Percentiles rank a stretch among this genome's conserved stretches.
phyloP scores from a whole-genome alignment of 371 early-diverging fungal species.

The Homolaphlyctis polyrhiza region DNA sequence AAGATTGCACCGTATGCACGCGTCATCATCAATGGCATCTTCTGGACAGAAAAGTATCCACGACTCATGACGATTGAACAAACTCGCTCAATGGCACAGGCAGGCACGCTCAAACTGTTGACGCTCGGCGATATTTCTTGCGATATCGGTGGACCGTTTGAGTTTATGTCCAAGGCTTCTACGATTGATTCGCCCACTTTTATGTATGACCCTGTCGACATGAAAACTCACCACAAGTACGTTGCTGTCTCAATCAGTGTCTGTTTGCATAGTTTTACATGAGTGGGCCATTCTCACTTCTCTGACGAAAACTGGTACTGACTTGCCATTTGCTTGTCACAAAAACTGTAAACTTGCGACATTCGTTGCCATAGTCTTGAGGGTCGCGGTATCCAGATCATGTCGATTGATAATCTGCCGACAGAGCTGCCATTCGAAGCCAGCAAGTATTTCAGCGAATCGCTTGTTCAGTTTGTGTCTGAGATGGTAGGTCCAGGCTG shows the following conservation, averaged over 20 bases:
- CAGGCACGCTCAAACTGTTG: constrained; percentile 67
- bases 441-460: constrained; percentile 83
- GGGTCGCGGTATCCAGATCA: constrained; percentile 81
- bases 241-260: not conserved
- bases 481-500: too few species aligned
- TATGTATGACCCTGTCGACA: constrained; percentile 78
- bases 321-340: not conserved
- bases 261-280: constrained; percentile 7
- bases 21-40: constrained; percentile 90
- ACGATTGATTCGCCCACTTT: constrained; percentile 89
- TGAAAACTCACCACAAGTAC: constrained; percentile 67
- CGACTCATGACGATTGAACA: constrained; percentile 82
- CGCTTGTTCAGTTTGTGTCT: constrained; percentile 74
- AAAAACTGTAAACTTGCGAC: not conserved
- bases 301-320: too few species aligned
- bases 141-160: constrained; percentile 78
- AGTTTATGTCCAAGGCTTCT: constrained; percentile 84
- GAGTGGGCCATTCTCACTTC: too few species aligned
- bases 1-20: constrained; percentile 87
- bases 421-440: constrained; percentile 93
- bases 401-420: constrained; percentile 95
- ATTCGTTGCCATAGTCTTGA: constrained; percentile 48
- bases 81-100: constrained; percentile 54
- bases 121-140: constrained; percentile 91
- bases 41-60: constrained; percentile 89